Conservation (phyloP, 352 stramenopile species). For the Globisporangium iwayamae region DNA sequence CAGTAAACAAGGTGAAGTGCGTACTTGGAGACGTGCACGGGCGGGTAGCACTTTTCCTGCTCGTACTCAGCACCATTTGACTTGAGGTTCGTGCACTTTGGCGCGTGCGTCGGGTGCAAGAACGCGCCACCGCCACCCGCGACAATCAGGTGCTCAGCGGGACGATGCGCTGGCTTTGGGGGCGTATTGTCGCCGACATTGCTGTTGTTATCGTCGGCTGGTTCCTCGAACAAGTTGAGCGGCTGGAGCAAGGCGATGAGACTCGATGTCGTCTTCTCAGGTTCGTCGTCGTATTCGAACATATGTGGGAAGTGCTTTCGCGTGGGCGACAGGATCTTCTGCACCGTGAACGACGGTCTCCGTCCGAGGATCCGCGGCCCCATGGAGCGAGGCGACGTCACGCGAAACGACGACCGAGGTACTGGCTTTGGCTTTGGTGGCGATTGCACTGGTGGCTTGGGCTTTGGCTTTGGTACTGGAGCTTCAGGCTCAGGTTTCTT, state of each 20-base stretch:
- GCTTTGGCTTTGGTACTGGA: background rate
- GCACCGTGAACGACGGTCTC: constrained; percentile 14
- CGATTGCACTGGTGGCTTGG: background rate
- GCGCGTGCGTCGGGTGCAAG: constrained; percentile 88
- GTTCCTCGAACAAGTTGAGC: background rate
- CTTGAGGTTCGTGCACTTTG: constrained; percentile 37
- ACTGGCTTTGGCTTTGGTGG: background rate
- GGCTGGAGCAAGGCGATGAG: constrained; percentile 1
- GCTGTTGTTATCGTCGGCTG: constrained; percentile 1
- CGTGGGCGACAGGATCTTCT: constrained; percentile 34
- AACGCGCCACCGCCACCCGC: constrained; percentile 88
- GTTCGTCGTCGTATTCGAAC: constrained; percentile 28
- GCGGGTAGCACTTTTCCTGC: constrained; percentile 81
- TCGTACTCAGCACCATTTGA: constrained; percentile 78
- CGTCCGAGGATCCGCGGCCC: constrained; percentile 11
- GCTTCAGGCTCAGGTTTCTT: background rate
- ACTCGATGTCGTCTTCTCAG: background rate
- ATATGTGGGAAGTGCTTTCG: constrained; percentile 83
- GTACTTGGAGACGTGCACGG: constrained; percentile 67
- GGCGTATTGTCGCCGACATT: background rate
- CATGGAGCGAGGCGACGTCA: constrained; percentile 15
- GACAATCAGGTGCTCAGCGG: constrained; percentile 78
- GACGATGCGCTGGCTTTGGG: constrained; percentile 7
- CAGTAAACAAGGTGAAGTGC: background rate
- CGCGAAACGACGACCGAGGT: background rate